Percentiles rank a stretch among this genome's conserved stretches.
phyloP scores from a whole-genome alignment of 805 yeast species.

The Kodamaea sagamina region DNA sequence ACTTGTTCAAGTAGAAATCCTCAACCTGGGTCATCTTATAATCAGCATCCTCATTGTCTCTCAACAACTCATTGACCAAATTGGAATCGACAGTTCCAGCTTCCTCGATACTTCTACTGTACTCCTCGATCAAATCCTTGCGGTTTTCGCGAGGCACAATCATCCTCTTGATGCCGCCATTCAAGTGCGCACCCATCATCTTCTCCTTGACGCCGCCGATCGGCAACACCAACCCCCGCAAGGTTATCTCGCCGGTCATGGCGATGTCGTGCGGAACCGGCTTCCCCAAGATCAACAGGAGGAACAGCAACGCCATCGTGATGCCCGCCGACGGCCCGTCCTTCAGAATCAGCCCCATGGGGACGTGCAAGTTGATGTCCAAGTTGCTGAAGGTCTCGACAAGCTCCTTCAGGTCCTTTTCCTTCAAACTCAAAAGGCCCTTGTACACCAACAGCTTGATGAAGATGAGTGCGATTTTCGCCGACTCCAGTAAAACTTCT shows the following conservation, averaged over 20 bases:
- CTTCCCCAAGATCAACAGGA: conserved; percentile 44
- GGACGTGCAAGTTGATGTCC: conserved; percentile 58
- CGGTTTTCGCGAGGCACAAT: conserved; percentile 72
- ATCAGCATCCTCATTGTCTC: conserved; percentile 35
- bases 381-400: conserved; percentile 50
- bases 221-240: conserved; percentile 75
- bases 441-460: conserved; percentile 57
- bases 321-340: conserved; percentile 56
- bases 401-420: conserved; percentile 31
- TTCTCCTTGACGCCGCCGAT: conserved; percentile 84
- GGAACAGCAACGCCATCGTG: conserved; percentile 50
- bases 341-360: conserved; percentile 49
- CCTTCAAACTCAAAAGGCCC: conserved; percentile 33
- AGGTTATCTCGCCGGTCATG: conserved; percentile 86
- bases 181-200: conserved; percentile 74
- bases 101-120: conserved; percentile 39
- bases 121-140: conserved; percentile 65
- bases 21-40: conserved; percentile 45
- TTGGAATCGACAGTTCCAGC: conserved; percentile 23
- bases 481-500: conserved; percentile 77
- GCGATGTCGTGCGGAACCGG: conserved; percentile 56
- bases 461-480: conserved; percentile 73
- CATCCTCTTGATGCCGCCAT: conserved; percentile 56
- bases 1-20: conserved; percentile 49
- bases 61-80: conserved; percentile 36